phyloP scores from a whole-genome alignment of 208 protist species.

The Acanthamoeba triangularis region DNA sequence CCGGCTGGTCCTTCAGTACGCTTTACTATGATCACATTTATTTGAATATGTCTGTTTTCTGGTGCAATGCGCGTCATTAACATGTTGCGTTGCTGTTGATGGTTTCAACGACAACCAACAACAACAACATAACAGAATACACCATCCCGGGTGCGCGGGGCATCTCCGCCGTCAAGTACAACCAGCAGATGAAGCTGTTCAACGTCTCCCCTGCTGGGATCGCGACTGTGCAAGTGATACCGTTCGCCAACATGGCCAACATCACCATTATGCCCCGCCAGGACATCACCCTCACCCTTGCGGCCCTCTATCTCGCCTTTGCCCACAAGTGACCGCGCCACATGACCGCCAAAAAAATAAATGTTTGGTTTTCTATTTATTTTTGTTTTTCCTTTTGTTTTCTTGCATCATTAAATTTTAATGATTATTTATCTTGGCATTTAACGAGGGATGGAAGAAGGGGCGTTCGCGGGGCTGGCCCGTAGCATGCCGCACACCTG shows the following conservation, averaged over 20 bases:
- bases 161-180: background rate
- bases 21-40: no score
- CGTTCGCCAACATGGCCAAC: background rate
- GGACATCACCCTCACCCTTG: background rate
- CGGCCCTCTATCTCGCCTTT: background rate
- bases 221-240: background rate
- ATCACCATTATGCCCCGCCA: background rate
- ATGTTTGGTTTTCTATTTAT: background rate
- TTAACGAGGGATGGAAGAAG: background rate
- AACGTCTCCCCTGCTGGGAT: background rate
- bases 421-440: no score
- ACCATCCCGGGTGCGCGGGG: background rate
- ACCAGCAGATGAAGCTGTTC: background rate
- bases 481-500: background rate
- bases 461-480: background rate
- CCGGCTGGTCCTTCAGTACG: no score
- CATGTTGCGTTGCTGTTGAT: background rate
- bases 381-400: background rate
- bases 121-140: background rate
- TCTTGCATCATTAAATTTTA: no score
- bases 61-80: no score
- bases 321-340: background rate
- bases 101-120: background rate
- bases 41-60: no score
- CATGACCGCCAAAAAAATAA: no score